Base-by-base conservation (phyloP, 1,284 basidiomycete genomes). In the Leccinum griseonigrum region DNA sequence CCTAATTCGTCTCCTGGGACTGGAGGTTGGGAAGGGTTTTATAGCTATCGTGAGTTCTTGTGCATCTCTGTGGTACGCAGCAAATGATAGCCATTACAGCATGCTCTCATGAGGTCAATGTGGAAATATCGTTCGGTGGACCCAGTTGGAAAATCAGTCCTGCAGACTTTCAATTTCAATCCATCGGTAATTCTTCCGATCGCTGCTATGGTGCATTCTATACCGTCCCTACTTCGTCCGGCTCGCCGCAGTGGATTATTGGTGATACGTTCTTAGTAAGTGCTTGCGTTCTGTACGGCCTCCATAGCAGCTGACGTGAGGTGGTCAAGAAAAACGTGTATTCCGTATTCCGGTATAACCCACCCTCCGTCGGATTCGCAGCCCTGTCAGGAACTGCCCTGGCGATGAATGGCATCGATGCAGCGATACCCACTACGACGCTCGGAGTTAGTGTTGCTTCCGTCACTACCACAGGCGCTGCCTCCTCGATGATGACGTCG, bases 81-180 rank as follows among this genome's bases (percentile, higher is more conserved):
- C 4, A 11, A 13, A 38, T 34, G 43, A 63, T 54, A 50, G 10
- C 70, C 67, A 70, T 69, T 16, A 3, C 32, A 84, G 83, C 79
- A 29, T 81, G 81, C 67, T 57, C 62, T 3, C 69, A 75, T 3
- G 63, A 71, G n/a, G 67, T 83, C 31, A 63, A 66, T 18, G 67
- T 78, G 28, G 71, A 77, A 16, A 66, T 91, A 29, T 80, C 80
- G 1, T 89, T 91, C 63, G 85, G 85, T 32, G 84, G 85, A 16
- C 69, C 64, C 3, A 65, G 55, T 43, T 71, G 70, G 70, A n/a
- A 63, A 8, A 51, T 71, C 7, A 71, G 70, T 22, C 62, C 70
- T 2, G 62, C 58, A 22, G 70, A 71, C 59, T 74, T 71, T 57
- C 61, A 57, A 5, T 75, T 71, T 29, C 60, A 62, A 34, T 46